Evolutionary conservation across 192 early-diverging fungal genomes (phyloP).

Genomic region (Backusella sp.): DNA sequence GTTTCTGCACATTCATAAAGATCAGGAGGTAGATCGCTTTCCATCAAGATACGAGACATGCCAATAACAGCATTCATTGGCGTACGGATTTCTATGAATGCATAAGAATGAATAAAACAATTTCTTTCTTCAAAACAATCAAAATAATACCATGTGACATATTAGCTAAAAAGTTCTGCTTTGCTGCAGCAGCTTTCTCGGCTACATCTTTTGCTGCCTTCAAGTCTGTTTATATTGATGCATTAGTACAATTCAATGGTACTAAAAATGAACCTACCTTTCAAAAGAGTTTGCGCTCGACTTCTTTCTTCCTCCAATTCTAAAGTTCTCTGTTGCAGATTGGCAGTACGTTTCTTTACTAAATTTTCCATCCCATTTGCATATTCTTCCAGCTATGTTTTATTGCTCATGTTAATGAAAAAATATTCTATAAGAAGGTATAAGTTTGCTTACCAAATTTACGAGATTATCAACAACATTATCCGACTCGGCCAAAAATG

Average conservation of each 20-base stretch:
- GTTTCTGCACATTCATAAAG: conserved; percentile 62
- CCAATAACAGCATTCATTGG: conserved; percentile 79
- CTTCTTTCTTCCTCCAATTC: conserved; percentile 45
- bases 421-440: too few relatives aligned
- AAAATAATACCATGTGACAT: conserved; percentile 57
- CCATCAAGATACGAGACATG: conserved; percentile 64
- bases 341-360: conserved; percentile 37
- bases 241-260: neutral
- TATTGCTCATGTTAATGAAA: neutral
- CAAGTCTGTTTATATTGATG: conserved; percentile 28
- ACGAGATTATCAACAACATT: conserved; percentile 38
- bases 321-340: conserved; percentile 40
- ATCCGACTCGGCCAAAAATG: neutral
- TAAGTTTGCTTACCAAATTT: conserved; percentile 25
- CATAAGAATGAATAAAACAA: neutral
- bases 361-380: conserved; percentile 48
- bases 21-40: conserved; percentile 66
- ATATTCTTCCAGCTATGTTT: conserved; percentile 39
- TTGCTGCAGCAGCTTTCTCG: conserved; percentile 44
- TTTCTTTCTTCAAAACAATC: neutral
- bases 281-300: conserved; percentile 33
- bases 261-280: neutral
- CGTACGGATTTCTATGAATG: conserved; percentile 54
- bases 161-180: conserved; percentile 58
- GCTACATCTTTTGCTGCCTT: conserved; percentile 48